Percentiles rank a stretch among this genome's conserved stretches.
Evolutionary conservation across 2,329 filamentous ascomycete species (phyloP).

Genomic region (Sclerotinia trifoliorum): DNA sequence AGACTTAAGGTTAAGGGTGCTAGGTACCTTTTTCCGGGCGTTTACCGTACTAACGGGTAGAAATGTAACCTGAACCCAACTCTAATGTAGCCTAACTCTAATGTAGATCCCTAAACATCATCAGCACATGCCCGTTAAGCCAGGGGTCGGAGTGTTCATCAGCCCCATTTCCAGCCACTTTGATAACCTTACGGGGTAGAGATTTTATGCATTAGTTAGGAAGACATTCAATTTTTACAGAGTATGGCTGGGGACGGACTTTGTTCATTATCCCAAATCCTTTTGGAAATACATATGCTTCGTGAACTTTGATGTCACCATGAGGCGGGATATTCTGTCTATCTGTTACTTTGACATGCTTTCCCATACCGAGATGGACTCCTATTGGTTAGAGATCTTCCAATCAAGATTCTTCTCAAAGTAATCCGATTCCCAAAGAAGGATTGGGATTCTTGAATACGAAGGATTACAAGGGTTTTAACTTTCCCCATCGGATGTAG

Average conservation of each 20-base stretch:
- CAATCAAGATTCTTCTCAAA: neutral
- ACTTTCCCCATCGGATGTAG: conserved; percentile 6
- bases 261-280: too few species aligned
- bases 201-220: too few species aligned
- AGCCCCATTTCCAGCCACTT: conserved; percentile 11
- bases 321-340: too few species aligned
- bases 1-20: too few species aligned
- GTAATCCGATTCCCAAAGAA: neutral
- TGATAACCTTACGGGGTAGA: neutral
- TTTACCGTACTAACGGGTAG: neutral
- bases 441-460: neutral
- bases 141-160: conserved; percentile 1
- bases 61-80: conserved; percentile 6
- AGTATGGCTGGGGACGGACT: too few species aligned
- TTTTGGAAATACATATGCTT: neutral
- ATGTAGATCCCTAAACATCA: conserved; percentile 1
- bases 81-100: neutral
- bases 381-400: neutral
- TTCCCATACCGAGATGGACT: too few species aligned
- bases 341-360: too few species aligned
- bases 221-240: too few species aligned
- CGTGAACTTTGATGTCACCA: too few species aligned
- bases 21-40: neutral
- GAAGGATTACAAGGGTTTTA: neutral
- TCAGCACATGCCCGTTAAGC: neutral